Percentiles rank a stretch among this genome's conserved stretches.
Conservation (phyloP, 1,284 basidiomycete species). For the Ustilago tritici region DNA sequence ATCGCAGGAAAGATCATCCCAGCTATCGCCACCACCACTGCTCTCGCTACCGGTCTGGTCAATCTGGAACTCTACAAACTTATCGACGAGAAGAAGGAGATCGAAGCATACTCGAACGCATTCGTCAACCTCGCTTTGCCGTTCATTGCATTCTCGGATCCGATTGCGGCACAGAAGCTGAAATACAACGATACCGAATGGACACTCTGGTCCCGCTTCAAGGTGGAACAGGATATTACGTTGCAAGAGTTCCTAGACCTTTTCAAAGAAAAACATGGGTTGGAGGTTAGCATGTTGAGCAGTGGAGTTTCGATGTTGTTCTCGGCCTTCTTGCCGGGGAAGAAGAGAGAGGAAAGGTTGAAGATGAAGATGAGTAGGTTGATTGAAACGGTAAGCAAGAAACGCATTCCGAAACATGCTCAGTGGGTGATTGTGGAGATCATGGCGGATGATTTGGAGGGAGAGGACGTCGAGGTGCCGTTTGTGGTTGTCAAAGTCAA, state of each 20-base stretch:
- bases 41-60: slow-evolving; percentile 92
- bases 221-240: slow-evolving; percentile 89
- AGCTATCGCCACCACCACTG: slow-evolving; percentile 97
- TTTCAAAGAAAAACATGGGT: slow-evolving; percentile 86
- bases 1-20: slow-evolving; percentile 99
- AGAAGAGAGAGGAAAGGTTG: slow-evolving; percentile 67
- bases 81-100: slow-evolving; percentile 91
- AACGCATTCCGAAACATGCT: slow-evolving; percentile 67
- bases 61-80: slow-evolving; percentile 95
- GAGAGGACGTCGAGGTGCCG: slow-evolving; percentile 75
- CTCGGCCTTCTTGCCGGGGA: slow-evolving; percentile 73
- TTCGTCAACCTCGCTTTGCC: slow-evolving; percentile 98
- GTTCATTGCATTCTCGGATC: slow-evolving; percentile 99
- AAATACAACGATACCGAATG: slow-evolving; percentile 79
- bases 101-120: slow-evolving; percentile 94
- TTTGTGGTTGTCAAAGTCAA: slow-evolving; percentile 64
- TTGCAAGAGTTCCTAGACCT: slow-evolving; percentile 85
- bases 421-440: slow-evolving; percentile 91
- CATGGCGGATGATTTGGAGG: slow-evolving; percentile 90
- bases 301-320: slow-evolving; percentile 98
- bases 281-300: slow-evolving; percentile 94
- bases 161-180: slow-evolving; percentile 79
- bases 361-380: slow-evolving; percentile 80
- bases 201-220: slow-evolving; percentile 96
- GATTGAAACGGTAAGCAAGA: slow-evolving; percentile 84